phyloP scores from a whole-genome alignment of 176 grass and related monocot genomes.

The Thalia dealbata region DNA sequence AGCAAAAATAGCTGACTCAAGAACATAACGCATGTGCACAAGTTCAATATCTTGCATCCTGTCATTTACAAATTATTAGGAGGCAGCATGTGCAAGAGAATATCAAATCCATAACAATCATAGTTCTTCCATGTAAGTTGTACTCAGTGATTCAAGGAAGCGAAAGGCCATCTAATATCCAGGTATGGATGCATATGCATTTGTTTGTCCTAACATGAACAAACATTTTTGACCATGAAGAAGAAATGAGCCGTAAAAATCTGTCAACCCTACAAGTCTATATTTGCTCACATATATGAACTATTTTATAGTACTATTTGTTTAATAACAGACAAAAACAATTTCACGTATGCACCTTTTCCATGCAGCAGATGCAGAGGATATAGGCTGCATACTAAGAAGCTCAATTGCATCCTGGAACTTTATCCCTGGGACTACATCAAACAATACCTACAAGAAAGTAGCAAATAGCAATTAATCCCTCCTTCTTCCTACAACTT shows the following conservation, averaged over 20 bases:
- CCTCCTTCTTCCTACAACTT: background rate
- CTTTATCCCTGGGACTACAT: conserved; percentile 70
- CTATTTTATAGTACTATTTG: background rate
- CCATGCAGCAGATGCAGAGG: conserved; percentile 54
- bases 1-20: conserved; percentile 74
- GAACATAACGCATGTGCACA: conserved; percentile 82
- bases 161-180: background rate
- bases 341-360: conserved; percentile 51
- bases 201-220: background rate
- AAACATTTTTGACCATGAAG: background rate
- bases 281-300: background rate
- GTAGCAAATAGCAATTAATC: conserved; percentile 1
- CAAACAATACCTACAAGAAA: conserved; percentile 64
- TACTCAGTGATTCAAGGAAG: background rate
- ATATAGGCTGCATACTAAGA: conserved; percentile 67
- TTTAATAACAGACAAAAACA: background rate
- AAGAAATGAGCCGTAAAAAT: background rate
- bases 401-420: conserved; percentile 83
- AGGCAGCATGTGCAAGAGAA: background rate
- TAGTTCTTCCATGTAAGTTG: background rate
- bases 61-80: conserved; percentile 18
- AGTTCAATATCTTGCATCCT: conserved; percentile 91
- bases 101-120: background rate
- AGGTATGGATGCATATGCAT: background rate
- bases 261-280: background rate